These are phyloP conservation scores for Chaetomium sp. DNA, from an alignment of 2,329 filamentous ascomycete genomes.

Conservation along the genomic window DNA sequence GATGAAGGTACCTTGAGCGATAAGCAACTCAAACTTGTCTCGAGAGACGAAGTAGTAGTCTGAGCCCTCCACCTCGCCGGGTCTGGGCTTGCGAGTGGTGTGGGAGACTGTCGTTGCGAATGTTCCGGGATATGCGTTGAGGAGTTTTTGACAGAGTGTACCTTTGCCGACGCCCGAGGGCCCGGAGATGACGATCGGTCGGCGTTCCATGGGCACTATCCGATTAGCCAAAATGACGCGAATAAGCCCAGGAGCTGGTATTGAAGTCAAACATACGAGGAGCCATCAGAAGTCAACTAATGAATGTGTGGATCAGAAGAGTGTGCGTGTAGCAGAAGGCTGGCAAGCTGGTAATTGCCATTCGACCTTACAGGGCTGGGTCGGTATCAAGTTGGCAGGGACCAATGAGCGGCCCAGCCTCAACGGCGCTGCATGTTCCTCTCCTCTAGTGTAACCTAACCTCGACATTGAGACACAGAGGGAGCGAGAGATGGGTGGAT, in stretches of 20 bases:
- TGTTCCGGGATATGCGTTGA: neutral
- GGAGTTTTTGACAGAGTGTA: neutral
- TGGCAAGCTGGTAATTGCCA: neutral
- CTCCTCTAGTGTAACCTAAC: neutral
- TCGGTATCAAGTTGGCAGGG: too few species aligned
- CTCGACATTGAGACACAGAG: too few species aligned
- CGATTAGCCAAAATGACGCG: too few species aligned
- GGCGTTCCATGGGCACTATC: neutral
- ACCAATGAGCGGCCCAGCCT: too few species aligned
- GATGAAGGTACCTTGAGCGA: neutral
- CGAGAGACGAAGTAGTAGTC: neutral
- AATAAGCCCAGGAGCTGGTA: too few species aligned
- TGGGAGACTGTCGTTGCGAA: constrained; percentile 1
- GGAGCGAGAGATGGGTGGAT: too few species aligned
- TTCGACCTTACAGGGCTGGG: neutral
- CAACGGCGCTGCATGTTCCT: neutral
- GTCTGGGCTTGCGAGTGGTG: constrained; percentile 1
- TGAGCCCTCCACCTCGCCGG: neutral
- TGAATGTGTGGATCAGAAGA: too few species aligned
- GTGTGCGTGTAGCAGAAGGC: too few species aligned
- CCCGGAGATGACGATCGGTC: neutral
- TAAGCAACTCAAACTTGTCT: neutral
- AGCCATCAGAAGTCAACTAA: too few species aligned
- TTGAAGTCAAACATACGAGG: too few species aligned
- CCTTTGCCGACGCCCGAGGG: constrained; percentile 4